These are phyloP conservation scores for Turritis glabra DNA, from an alignment of 345 rosid species.

Conservation along the genomic window DNA sequence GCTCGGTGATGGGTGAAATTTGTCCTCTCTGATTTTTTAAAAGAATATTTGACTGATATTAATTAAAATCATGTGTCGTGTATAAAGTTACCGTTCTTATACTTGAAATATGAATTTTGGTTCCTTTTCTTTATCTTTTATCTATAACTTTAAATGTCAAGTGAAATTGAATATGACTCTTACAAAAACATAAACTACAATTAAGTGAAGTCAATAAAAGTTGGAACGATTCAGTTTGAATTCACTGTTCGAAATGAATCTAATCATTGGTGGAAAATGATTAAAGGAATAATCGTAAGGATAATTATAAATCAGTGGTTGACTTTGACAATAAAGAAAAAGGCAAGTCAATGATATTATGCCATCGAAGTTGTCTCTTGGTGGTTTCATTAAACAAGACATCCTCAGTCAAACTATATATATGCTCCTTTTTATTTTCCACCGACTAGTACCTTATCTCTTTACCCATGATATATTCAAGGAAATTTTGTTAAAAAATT, in stretches of 20 bases:
- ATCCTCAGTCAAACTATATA: conserved; percentile 8
- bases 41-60: no score
- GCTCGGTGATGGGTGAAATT: neutral
- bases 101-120: neutral
- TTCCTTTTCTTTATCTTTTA: neutral
- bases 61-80: no score
- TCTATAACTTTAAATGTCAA: neutral
- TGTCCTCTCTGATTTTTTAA: neutral
- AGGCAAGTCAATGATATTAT: conserved; percentile 19
- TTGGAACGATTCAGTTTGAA: conserved; percentile 29
- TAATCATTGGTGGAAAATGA: conserved; percentile 29
- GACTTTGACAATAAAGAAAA: conserved; percentile 25
- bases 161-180: neutral
- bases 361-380: conserved; percentile 14
- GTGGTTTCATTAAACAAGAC: conserved; percentile 31
- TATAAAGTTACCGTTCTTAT: no score
- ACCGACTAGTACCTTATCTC: neutral
- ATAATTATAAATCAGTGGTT: neutral
- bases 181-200: neutral
- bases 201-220: conserved; percentile 8
- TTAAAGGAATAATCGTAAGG: neutral
- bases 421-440: neutral
- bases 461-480: neutral
- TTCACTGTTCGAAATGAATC: conserved; percentile 16
- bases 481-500: no score